phyloP scores from a whole-genome alignment of 1,284 basidiomycete species.

The Wallemia hederae region DNA sequence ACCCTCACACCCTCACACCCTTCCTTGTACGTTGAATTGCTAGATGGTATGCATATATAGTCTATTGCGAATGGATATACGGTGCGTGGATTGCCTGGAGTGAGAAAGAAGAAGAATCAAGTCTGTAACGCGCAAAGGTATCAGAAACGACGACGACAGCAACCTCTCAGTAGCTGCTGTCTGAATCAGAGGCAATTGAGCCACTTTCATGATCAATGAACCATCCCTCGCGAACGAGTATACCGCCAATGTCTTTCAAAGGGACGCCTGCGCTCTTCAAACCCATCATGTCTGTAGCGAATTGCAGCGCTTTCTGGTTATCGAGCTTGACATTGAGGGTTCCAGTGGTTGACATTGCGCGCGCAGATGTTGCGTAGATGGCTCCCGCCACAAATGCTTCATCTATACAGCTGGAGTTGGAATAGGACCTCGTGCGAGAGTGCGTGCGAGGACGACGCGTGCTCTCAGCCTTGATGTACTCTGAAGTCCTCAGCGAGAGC shows the following conservation, averaged over 20 bases:
- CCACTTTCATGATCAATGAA: background rate
- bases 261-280: background rate
- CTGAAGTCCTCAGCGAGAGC: background rate
- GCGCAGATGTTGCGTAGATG: background rate
- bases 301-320: background rate
- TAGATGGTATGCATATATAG: background rate
- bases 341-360: background rate
- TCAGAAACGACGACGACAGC: too few species aligned
- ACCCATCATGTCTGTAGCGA: background rate
- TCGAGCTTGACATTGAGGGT: background rate
- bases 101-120: too few species aligned
- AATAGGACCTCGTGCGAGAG: background rate
- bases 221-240: background rate
- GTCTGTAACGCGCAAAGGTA: too few species aligned
- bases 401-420: background rate
- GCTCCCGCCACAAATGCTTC: background rate
- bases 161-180: background rate
- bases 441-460: background rate
- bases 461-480: background rate
- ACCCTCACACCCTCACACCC: too few species aligned
- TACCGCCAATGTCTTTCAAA: background rate
- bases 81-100: too few species aligned
- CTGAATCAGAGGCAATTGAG: background rate
- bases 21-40: too few species aligned
- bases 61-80: background rate